Evolutionary conservation across 1,139 yeast species (phyloP), one percentile per base, ranked within the genome.

Genomic region (Candida sp.): DNA sequence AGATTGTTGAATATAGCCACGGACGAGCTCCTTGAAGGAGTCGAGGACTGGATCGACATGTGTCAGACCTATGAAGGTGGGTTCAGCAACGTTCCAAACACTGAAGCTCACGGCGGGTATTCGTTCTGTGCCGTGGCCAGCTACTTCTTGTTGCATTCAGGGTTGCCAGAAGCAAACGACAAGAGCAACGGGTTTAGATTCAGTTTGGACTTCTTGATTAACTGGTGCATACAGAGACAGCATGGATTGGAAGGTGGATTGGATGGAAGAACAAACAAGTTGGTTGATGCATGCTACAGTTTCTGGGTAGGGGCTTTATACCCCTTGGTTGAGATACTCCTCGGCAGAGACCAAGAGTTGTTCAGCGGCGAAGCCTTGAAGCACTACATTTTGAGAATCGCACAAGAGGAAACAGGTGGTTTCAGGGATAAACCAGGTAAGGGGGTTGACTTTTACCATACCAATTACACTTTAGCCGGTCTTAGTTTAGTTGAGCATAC

Each of bases 11-110:
- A 83, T 55, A 75, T 92, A 2, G 47, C 84, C 38, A 86, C 92
- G 0, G 83, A 80, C 0, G 89, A 88, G 53, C 69, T 94, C n/a
- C 59, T 70, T 1, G 71, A 70, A 11, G 83, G 81, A 9, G 78
- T 84, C 0, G 74, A 75, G 1, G 79, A 77, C 8, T 94, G 93
- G 86, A 59, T 94, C n/a, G 60, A 72, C 0, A 58, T 65, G 8
- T 91, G 98, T 60, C 99, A 94, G 67, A 89, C 96, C 0, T 93
- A 82, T 67, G 99, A 96, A 69, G 99, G 99, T 26, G 99, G 99
- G 0, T 90, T 93, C 69, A 90, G 94, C 1, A 97, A 96, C 1
- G 75, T 77, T 8, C 93, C 96, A 0, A 72, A 72, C 7, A 86
- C 90, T 47, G 99, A 96, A 67, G 98, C 98, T 0, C 99, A 96